These are phyloP conservation scores for Ustilago vetiveriae DNA, from an alignment of 1,284 basidiomycete species.

Conservation along the genomic window DNA sequence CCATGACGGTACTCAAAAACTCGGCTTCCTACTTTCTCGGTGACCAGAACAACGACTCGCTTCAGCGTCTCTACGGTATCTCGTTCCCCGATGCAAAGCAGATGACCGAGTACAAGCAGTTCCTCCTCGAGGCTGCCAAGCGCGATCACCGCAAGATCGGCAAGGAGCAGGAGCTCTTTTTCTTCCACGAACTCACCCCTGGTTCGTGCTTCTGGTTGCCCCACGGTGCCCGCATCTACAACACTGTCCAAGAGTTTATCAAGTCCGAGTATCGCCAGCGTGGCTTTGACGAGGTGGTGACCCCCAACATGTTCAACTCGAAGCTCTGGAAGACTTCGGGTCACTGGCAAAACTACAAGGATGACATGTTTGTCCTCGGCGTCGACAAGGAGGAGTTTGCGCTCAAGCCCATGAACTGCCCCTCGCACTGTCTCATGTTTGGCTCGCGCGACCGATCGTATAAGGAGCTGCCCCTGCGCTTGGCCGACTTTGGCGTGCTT, in stretches of 20 bases:
- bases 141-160: constrained; percentile 87
- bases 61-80: constrained; percentile 97
- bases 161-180: constrained; percentile 86
- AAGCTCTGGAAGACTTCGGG: constrained; percentile 99
- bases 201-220: constrained; percentile 97
- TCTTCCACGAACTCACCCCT: constrained; percentile 96
- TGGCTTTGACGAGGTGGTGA: constrained; percentile 76
- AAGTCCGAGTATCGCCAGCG: constrained; percentile 70
- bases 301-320: constrained; percentile 96
- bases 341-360: constrained; percentile 88
- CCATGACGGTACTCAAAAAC: constrained; percentile 72
- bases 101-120: constrained; percentile 92
- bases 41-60: constrained; percentile 89
- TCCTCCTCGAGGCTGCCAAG: constrained; percentile 94
- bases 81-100: constrained; percentile 99
- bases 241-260: constrained; percentile 88
- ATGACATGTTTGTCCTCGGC: constrained; percentile 95
- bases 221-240: constrained; percentile 96
- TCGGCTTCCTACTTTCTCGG: constrained; percentile 99
- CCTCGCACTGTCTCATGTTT: constrained; percentile 96
- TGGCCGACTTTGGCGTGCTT: constrained; percentile 98
- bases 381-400: constrained; percentile 83
- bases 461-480: constrained; percentile 92
- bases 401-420: constrained; percentile 98
- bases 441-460: constrained; percentile 93